Conservation (phyloP, 768 basidiomycete genomes). For the Boletus vermiculosoides region DNA sequence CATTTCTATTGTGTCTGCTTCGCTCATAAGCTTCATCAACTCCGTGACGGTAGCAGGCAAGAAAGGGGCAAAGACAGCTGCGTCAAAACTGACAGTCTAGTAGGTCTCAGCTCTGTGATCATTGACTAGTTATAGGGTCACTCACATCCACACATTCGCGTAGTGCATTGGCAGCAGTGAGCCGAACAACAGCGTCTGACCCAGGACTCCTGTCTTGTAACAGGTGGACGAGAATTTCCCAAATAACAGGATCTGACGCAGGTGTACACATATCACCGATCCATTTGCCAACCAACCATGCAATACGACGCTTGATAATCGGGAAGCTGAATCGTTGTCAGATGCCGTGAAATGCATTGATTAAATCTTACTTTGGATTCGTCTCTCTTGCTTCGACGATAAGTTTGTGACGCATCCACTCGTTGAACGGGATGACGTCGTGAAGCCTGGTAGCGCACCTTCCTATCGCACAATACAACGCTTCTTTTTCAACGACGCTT, state of each 20-base stretch:
- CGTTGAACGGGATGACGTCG: conserved; percentile 61
- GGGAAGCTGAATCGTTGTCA: conserved; percentile 57
- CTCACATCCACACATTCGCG: conserved; percentile 84
- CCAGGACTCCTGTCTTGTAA: conserved; percentile 66
- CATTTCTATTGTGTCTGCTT: conserved; percentile 73
- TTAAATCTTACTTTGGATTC: conserved; percentile 51
- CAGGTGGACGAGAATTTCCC: conserved; percentile 80
- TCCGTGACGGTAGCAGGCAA: conserved; percentile 59
- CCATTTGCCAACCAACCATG: conserved; percentile 94
- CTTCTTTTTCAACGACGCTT: conserved; percentile 75
- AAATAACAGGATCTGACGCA: conserved; percentile 62
- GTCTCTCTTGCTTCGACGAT: conserved; percentile 55
- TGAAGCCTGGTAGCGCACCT: conserved; percentile 67
- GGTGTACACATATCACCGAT: conserved; percentile 63
- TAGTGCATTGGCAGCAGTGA: conserved; percentile 79
- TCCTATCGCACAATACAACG: conserved; percentile 87
- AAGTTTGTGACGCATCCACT: conserved; percentile 66
- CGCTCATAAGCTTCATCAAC: conserved; percentile 66
- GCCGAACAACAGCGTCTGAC: conserved; percentile 80
- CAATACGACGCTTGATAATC: conserved; percentile 91
- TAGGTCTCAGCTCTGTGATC: conserved; percentile 7
- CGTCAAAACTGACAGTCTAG: conserved; percentile 65
- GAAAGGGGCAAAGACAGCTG: conserved; percentile 65
- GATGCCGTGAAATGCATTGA: conserved; percentile 3
- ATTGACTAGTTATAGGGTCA: conserved; percentile 7